phyloP scores from a whole-genome alignment of 2,329 filamentous ascomycete genomes.

The Knufia petricola region DNA sequence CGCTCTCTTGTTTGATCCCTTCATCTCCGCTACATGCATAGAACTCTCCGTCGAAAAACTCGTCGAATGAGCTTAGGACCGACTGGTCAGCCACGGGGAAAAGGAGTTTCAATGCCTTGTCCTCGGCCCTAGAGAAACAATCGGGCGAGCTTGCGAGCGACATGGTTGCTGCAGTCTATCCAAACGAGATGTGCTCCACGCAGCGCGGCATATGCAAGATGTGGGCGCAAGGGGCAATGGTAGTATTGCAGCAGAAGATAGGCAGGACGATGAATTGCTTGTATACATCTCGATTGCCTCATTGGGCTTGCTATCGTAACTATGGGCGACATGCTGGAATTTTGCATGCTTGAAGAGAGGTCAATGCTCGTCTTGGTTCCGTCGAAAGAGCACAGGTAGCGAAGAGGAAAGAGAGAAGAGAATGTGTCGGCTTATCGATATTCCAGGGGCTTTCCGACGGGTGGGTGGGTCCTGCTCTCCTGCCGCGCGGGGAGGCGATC shows the following conservation, averaged over 20 bases:
- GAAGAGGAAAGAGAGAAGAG: neutral
- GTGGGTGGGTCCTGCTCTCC: too few species aligned
- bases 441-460: too few species aligned
- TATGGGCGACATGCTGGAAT: slow-evolving; percentile 6
- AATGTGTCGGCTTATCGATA: too few species aligned
- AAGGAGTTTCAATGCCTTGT: slow-evolving; percentile 46
- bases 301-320: neutral
- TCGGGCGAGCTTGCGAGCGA: slow-evolving; percentile 20
- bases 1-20: slow-evolving; percentile 38
- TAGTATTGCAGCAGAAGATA: neutral
- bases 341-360: slow-evolving; percentile 3
- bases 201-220: slow-evolving; percentile 1
- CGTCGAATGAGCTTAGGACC: slow-evolving; percentile 53
- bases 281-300: slow-evolving; percentile 8
- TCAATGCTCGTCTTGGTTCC: neutral
- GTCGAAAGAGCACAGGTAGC: neutral
- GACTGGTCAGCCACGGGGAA: slow-evolving; percentile 41
- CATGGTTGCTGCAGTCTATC: slow-evolving; percentile 17
- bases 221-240: slow-evolving; percentile 7
- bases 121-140: slow-evolving; percentile 35
- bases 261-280: slow-evolving; percentile 1
- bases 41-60: slow-evolving; percentile 51
- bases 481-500: too few species aligned
- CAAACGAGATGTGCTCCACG: neutral
- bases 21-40: slow-evolving; percentile 39